phyloP scores from a whole-genome alignment of 2,329 filamentous ascomycete genomes.

The Trichoderma aggressivum region DNA sequence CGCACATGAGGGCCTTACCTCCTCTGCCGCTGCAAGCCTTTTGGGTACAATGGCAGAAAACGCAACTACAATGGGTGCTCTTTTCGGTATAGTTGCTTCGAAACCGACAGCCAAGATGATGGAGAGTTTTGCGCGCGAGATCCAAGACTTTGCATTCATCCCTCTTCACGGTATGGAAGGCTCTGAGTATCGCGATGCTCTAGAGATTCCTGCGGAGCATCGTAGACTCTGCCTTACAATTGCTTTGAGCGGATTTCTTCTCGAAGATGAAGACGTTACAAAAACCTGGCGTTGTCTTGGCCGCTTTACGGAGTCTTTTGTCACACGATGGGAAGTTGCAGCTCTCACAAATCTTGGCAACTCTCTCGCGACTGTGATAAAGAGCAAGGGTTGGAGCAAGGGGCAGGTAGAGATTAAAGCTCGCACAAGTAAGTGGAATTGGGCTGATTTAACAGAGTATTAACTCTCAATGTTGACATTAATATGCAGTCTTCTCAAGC shows the following conservation, averaged over 20 bases:
- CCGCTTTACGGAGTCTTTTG: slow-evolving; percentile 72
- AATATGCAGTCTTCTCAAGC: slow-evolving; percentile 47
- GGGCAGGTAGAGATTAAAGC: slow-evolving; percentile 53
- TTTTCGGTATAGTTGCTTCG: slow-evolving; percentile 90
- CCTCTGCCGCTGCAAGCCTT: slow-evolving; percentile 71
- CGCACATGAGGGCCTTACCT: slow-evolving; percentile 70
- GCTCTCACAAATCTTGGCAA: slow-evolving; percentile 73
- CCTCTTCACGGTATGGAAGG: slow-evolving; percentile 57
- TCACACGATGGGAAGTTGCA: slow-evolving; percentile 78
- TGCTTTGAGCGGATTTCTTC: slow-evolving; percentile 77
- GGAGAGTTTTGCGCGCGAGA: slow-evolving; percentile 80
- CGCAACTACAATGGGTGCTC: slow-evolving; percentile 71
- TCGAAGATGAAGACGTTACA: slow-evolving; percentile 63
- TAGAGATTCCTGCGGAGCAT: slow-evolving; percentile 52
- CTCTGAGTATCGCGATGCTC: slow-evolving; percentile 45
- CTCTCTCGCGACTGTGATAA: slow-evolving; percentile 73
- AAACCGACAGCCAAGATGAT: slow-evolving; percentile 82
- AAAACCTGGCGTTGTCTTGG: slow-evolving; percentile 77
- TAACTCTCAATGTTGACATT: background rate
- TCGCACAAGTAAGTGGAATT: slow-evolving; percentile 42
- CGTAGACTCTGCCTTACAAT: slow-evolving; percentile 78
- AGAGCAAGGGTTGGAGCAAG: slow-evolving; percentile 74
- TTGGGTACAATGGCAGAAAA: slow-evolving; percentile 79
- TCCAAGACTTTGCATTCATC: slow-evolving; percentile 85
- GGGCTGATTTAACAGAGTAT: background rate